These are phyloP conservation scores for Picochlorum sp. DNA, from an alignment of 139 green algal species.

Conservation along the genomic window DNA sequence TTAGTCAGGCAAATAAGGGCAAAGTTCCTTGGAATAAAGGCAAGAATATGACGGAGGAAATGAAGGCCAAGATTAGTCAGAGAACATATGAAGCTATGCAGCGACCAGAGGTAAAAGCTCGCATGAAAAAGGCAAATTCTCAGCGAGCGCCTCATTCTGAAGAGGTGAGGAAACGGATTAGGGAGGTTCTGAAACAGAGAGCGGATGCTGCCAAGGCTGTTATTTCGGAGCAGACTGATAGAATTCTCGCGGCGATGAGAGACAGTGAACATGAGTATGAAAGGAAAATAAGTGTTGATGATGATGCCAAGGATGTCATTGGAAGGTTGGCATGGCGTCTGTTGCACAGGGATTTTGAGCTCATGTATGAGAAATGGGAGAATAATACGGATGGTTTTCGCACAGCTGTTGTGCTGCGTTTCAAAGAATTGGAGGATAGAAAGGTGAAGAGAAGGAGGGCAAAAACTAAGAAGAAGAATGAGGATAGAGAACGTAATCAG, in stretches of 20 bases:
- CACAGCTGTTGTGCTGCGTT: not conserved
- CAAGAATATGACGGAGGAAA: conserved; percentile 16
- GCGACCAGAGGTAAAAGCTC: conserved; percentile 24
- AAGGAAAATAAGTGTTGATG: not conserved
- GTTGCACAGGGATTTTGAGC: conserved; percentile 3
- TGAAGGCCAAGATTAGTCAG: conserved; percentile 27
- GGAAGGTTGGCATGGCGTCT: not conserved
- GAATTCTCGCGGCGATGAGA: not conserved
- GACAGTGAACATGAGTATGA: conserved; percentile 3
- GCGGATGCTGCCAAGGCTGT: not conserved
- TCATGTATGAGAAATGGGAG: not conserved
- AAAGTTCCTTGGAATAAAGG: conserved; percentile 57
- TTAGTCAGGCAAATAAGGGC: conserved; percentile 48
- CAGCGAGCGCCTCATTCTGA: not conserved
- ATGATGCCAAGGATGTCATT: not conserved
- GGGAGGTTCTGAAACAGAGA: not conserved
- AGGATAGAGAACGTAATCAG: not conserved
- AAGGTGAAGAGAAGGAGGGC: not conserved
- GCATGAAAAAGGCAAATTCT: not conserved
- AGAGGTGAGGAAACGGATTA: not conserved
- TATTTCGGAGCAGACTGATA: not conserved
- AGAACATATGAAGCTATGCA: conserved; percentile 32
- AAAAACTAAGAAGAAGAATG: not conserved
- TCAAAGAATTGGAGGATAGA: conserved; percentile 1
- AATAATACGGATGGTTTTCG: not conserved